Conservation (phyloP, 306 rosid genomes). For the Prunus mira region DNA sequence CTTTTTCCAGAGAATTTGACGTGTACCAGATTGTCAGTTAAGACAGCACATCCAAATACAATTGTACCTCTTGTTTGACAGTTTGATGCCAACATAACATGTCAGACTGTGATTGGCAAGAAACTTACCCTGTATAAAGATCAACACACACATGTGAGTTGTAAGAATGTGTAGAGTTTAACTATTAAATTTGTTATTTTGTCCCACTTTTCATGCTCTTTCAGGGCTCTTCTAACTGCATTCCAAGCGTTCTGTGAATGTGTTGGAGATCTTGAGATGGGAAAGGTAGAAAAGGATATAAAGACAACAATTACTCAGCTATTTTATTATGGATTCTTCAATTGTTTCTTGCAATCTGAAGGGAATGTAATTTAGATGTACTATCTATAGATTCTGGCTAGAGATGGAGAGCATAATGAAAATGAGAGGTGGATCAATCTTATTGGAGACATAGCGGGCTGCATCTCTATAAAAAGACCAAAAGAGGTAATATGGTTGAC, state of each 20-base stretch:
- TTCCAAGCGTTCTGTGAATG: constrained; percentile 98
- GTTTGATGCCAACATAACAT: neutral
- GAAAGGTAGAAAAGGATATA: constrained; percentile 61
- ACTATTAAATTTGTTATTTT: neutral
- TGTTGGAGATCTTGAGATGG: constrained; percentile 99
- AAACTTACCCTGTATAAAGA: constrained; percentile 6
- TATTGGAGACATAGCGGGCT: constrained; percentile 83
- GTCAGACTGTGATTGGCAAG: neutral
- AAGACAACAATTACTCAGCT: neutral
- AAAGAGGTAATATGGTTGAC: constrained; percentile 67
- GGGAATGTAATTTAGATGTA: constrained; percentile 23
- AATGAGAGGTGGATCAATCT: constrained; percentile 94
- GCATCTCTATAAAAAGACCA: constrained; percentile 93
- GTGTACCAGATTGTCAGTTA: neutral
- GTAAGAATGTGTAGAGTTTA: neutral
- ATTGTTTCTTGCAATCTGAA: constrained; percentile 13
- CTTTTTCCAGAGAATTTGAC: neutral
- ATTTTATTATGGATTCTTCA: neutral
- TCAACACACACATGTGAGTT: neutral
- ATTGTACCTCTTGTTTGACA: neutral
- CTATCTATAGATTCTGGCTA: constrained; percentile 70
- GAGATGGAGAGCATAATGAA: constrained; percentile 87
- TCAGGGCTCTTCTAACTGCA: constrained; percentile 90
- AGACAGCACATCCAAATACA: neutral
- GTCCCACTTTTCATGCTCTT: constrained; percentile 20